Percentiles rank a stretch among this genome's conserved stretches.
Evolutionary conservation across 2,329 filamentous ascomycete genomes (phyloP).

Genomic region (Didymella pinodella): DNA sequence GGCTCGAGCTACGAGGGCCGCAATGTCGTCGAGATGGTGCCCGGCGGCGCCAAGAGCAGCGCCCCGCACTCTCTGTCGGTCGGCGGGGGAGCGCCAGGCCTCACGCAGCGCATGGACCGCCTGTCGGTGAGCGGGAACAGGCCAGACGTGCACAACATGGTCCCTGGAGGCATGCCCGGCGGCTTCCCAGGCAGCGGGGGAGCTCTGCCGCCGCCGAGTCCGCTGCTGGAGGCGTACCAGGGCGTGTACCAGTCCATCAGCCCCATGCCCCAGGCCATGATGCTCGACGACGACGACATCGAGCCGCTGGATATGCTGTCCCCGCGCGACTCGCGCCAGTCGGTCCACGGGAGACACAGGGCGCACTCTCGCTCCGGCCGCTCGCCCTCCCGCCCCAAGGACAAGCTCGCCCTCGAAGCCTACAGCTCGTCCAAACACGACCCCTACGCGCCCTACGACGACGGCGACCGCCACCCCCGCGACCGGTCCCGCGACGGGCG

Average conservation of each 20-base stretch:
- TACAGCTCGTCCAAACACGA: slow-evolving; percentile 38
- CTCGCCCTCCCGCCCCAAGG: slow-evolving; percentile 40
- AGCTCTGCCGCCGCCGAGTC: slow-evolving; percentile 73
- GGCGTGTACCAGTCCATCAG: slow-evolving; percentile 95
- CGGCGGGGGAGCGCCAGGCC: slow-evolving; percentile 40
- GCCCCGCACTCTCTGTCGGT: slow-evolving; percentile 39
- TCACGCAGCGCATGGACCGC: slow-evolving; percentile 55
- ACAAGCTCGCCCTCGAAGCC: slow-evolving; percentile 47
- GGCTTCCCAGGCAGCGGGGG: slow-evolving; percentile 28
- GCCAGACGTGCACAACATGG: slow-evolving; percentile 38
- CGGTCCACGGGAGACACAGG: slow-evolving; percentile 39
- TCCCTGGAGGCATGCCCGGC: slow-evolving; percentile 43
- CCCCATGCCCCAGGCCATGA: slow-evolving; percentile 85
- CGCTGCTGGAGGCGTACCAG: slow-evolving; percentile 88
- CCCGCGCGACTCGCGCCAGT: slow-evolving; percentile 41
- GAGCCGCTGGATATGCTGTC: slow-evolving; percentile 51
- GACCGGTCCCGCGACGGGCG: slow-evolving; percentile 17
- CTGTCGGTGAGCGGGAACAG: slow-evolving; percentile 57
- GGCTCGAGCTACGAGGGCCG: slow-evolving; percentile 43
- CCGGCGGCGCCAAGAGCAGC: slow-evolving; percentile 38
- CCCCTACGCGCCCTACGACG: slow-evolving; percentile 20
- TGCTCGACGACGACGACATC: slow-evolving; percentile 62
- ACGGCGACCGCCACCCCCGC: slow-evolving; percentile 2
- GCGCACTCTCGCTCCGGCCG: slow-evolving; percentile 44
- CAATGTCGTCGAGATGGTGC: slow-evolving; percentile 55